These are phyloP conservation scores for Theileria orientalis DNA, from an alignment of 169 alveolate genomes.

Conservation along the genomic window DNA sequence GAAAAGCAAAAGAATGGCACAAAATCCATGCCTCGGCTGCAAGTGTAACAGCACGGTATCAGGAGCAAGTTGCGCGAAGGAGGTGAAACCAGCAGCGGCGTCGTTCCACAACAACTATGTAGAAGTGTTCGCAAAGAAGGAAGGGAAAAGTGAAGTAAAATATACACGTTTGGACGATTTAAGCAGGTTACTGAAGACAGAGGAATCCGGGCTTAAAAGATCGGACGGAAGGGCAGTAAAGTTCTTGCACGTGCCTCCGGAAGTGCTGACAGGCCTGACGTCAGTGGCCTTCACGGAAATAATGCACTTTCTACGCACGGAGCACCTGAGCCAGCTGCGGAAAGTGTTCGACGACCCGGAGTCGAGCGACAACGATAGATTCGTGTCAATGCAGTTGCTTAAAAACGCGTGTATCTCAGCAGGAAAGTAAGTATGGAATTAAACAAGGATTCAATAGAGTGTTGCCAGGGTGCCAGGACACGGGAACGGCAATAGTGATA, in stretches of 20 bases:
- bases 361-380: constrained; percentile 77
- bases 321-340: constrained; percentile 71
- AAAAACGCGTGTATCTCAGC: constrained; percentile 80
- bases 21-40: constrained; percentile 33
- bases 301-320: constrained; percentile 69
- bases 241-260: constrained; percentile 63
- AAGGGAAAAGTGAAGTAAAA: neutral
- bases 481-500: constrained; percentile 85
- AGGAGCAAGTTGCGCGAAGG: neutral
- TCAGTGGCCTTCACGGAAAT: constrained; percentile 73
- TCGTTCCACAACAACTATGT: constrained; percentile 29
- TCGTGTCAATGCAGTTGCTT: constrained; percentile 80
- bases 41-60: constrained; percentile 25
- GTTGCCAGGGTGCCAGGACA: constrained; percentile 88
- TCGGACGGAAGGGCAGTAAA: constrained; percentile 21
- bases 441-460: constrained; percentile 23
- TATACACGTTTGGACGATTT: constrained; percentile 55
- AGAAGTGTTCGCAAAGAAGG: constrained; percentile 13
- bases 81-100: constrained; percentile 12
- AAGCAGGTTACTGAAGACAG: constrained; percentile 21
- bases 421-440: constrained; percentile 40
- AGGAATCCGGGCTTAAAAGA: constrained; percentile 8
- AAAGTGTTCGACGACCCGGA: constrained; percentile 74
- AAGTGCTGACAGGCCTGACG: constrained; percentile 61
- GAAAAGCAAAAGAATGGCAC: constrained; percentile 7